These are phyloP conservation scores for Chytridiales sp. DNA, from an alignment of 371 early-diverging fungal genomes.

Conservation along the genomic window DNA sequence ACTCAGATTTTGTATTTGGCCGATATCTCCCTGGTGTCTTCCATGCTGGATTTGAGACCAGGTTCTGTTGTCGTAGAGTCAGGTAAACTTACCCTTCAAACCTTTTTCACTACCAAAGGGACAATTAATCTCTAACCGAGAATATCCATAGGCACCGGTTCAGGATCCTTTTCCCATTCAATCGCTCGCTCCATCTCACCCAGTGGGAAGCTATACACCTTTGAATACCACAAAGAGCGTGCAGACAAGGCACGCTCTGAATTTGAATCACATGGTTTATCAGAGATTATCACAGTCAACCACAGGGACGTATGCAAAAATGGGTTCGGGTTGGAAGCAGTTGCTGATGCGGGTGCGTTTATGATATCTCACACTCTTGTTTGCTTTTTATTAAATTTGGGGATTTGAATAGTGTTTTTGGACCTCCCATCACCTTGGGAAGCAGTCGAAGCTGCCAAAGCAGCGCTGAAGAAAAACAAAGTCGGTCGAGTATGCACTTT, in stretches of 20 bases:
- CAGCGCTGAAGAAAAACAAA: conserved; percentile 71
- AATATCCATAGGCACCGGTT: conserved; percentile 76
- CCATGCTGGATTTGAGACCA: conserved; percentile 78
- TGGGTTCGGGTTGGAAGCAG: conserved; percentile 77
- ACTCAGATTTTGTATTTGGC: conserved; percentile 94
- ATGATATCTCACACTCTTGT: no score
- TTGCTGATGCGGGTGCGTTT: conserved; percentile 67
- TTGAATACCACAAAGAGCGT: conserved; percentile 89
- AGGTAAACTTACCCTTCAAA: conserved; percentile 44
- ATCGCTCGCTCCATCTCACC: conserved; percentile 85
- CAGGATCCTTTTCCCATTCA: conserved; percentile 94
- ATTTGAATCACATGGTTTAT: conserved; percentile 76
- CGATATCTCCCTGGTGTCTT: conserved; percentile 86
- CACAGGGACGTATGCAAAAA: conserved; percentile 88
- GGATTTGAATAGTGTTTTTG: conserved; percentile 71
- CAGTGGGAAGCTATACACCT: conserved; percentile 84
- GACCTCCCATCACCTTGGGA: conserved; percentile 98
- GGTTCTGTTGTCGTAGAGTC: conserved; percentile 87
- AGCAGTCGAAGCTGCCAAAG: conserved; percentile 78
- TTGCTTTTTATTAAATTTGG: background rate
- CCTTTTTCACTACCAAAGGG: conserved; percentile 1
- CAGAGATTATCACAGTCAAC: conserved; percentile 61
- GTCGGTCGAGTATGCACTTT: conserved; percentile 88
- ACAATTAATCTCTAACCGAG: background rate
- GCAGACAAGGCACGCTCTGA: conserved; percentile 69